Conservation (phyloP, 345 rosid genomes). For the Adansonia digitata region DNA sequence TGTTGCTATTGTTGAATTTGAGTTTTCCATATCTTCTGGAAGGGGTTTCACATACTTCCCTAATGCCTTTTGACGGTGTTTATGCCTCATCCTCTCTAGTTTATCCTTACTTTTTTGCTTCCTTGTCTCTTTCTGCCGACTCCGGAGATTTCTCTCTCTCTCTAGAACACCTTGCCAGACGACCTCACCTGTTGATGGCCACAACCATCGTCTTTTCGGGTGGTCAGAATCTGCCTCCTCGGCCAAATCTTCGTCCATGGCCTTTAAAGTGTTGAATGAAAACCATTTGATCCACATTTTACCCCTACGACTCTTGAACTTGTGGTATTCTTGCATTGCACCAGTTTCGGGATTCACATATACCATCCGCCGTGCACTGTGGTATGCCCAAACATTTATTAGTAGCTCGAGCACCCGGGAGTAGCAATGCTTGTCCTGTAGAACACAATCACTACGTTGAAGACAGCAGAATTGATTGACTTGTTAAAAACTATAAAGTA, state of each 20-base stretch:
- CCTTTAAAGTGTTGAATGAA: slow-evolving; percentile 63
- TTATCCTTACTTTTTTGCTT: slow-evolving; percentile 69
- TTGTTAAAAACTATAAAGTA: neutral
- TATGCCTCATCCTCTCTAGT: slow-evolving; percentile 51
- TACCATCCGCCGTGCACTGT: slow-evolving; percentile 75
- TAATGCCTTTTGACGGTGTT: slow-evolving; percentile 56
- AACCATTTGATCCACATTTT: slow-evolving; percentile 96
- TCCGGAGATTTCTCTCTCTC: slow-evolving; percentile 58
- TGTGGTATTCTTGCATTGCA: slow-evolving; percentile 76
- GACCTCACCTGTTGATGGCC: slow-evolving; percentile 93
- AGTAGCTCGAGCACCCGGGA: slow-evolving; percentile 86
- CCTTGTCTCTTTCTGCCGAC: slow-evolving; percentile 66
- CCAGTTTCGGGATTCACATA: slow-evolving; percentile 74
- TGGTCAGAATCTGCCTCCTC: slow-evolving; percentile 85
- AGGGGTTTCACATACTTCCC: slow-evolving; percentile 84
- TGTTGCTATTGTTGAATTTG: slow-evolving; percentile 30
- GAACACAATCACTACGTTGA: neutral
- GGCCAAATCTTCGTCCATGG: slow-evolving; percentile 89
- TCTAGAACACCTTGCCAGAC: slow-evolving; percentile 75
- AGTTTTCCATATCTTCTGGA: slow-evolving; percentile 37
- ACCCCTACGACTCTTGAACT: slow-evolving; percentile 53
- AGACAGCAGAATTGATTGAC: neutral
- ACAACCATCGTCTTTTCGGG: slow-evolving; percentile 66
- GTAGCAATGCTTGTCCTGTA: slow-evolving; percentile 93
- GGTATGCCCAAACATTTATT: slow-evolving; percentile 95